phyloP scores from a whole-genome alignment of 495 filamentous ascomycete genomes.

The Oidiodendron maius region DNA sequence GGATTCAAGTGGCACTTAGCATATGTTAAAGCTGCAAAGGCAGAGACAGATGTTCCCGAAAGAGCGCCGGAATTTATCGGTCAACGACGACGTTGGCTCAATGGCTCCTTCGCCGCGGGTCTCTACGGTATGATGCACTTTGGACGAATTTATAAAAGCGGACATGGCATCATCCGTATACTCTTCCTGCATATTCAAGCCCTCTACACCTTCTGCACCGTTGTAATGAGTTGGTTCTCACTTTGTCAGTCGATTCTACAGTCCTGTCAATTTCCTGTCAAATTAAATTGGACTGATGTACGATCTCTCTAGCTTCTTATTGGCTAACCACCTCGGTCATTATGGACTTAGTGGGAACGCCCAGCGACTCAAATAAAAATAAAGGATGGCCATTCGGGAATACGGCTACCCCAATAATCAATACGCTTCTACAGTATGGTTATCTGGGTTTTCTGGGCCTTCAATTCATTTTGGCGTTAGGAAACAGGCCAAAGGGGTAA shows the following conservation, averaged over 20 bases:
- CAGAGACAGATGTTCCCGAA: conserved; percentile 93
- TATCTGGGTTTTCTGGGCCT: conserved; percentile 78
- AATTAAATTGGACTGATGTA: not conserved
- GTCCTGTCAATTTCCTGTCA: not conserved
- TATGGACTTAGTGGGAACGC: conserved; percentile 31
- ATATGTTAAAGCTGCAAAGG: conserved; percentile 89
- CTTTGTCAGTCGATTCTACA: conserved; percentile 14
- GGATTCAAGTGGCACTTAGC: conserved; percentile 91
- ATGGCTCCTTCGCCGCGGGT: conserved; percentile 94
- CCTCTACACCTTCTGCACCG: conserved; percentile 79
- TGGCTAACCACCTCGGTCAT: conserved; percentile 87
- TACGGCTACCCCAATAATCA: conserved; percentile 73
- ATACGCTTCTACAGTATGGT: conserved; percentile 74
- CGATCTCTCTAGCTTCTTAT: conserved; percentile 81
- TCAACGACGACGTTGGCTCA: conserved; percentile 88
- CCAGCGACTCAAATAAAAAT: conserved; percentile 73
- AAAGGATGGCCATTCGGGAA: conserved; percentile 81
- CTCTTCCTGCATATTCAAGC: conserved; percentile 88
- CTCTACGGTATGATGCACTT: conserved; percentile 94
- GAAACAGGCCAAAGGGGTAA: conserved; percentile 90
- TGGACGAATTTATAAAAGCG: conserved; percentile 82
- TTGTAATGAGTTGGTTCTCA: conserved; percentile 95
- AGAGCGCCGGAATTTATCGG: conserved; percentile 88
- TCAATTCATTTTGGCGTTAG: conserved; percentile 92
- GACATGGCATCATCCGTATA: conserved; percentile 81